A percentile compares a stretch with the other conserved stretches of the same genome.
phyloP scores from a whole-genome alignment of 768 basidiomycete genomes.

The Auriculariales sp. region DNA sequence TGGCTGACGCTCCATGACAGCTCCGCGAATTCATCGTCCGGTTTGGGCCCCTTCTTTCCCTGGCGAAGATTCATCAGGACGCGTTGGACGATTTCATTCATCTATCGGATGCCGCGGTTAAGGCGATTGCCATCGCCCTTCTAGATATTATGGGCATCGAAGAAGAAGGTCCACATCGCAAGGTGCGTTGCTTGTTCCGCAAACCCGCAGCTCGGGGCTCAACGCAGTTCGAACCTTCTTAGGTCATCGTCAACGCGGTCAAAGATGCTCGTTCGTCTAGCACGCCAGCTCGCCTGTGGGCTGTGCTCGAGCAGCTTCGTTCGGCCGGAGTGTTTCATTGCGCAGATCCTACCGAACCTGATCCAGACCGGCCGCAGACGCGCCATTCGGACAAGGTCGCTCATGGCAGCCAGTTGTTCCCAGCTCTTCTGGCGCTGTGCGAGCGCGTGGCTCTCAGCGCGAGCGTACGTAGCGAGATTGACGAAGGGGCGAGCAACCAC shows the following conservation, averaged over 20 bases:
- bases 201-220: neutral
- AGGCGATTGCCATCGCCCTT: slow-evolving; percentile 46
- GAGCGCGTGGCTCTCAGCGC: slow-evolving; percentile 32
- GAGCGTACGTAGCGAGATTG: slow-evolving; percentile 43
- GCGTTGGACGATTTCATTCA: slow-evolving; percentile 40
- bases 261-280: slow-evolving; percentile 38
- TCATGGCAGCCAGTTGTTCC: slow-evolving; percentile 47
- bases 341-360: slow-evolving; percentile 39
- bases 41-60: slow-evolving; percentile 39
- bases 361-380: slow-evolving; percentile 25
- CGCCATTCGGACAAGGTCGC: slow-evolving; percentile 18
- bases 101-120: slow-evolving; percentile 38
- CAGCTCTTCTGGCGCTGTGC: slow-evolving; percentile 46
- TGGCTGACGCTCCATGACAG: slow-evolving; percentile 11
- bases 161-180: slow-evolving; percentile 20
- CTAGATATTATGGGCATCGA: slow-evolving; percentile 36
- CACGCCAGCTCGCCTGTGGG: slow-evolving; percentile 53
- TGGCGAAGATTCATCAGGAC: slow-evolving; percentile 35
- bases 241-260: slow-evolving; percentile 31
- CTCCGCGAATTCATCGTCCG: slow-evolving; percentile 65
- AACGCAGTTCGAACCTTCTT: neutral
- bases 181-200: slow-evolving; percentile 15
- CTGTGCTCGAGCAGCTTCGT: slow-evolving; percentile 34
- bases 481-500: slow-evolving; percentile 33
- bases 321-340: slow-evolving; percentile 23